phyloP scores from a whole-genome alignment of 106 monocot species.

The Dioscorea dumetorum region DNA sequence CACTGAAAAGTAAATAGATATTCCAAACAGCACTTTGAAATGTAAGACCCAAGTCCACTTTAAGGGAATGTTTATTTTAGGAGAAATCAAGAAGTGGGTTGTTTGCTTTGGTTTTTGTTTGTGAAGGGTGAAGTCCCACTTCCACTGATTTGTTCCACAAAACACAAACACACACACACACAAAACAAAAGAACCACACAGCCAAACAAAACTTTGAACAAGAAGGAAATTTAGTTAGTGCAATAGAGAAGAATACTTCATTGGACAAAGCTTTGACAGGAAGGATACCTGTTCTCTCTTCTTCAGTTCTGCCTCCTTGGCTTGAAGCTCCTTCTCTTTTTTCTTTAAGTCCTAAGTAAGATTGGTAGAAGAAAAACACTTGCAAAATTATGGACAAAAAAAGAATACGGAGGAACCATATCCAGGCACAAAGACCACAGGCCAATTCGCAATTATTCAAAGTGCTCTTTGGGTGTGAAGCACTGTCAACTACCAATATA shows the following conservation, averaged over 20 bases:
- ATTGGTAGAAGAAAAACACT: not conserved
- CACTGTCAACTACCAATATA: not conserved
- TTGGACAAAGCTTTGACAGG: not conserved
- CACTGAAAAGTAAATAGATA: too few relatives aligned
- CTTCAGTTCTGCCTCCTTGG: constrained; percentile 71
- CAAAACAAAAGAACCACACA: too few relatives aligned
- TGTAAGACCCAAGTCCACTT: too few relatives aligned
- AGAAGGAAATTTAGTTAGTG: not conserved
- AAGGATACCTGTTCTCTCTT: constrained; percentile 70
- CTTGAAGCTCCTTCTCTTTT: constrained; percentile 76
- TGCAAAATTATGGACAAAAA: too few relatives aligned
- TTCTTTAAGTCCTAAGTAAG: constrained; percentile 48
- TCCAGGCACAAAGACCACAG: not conserved
- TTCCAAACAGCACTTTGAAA: too few relatives aligned
- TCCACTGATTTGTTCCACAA: not conserved
- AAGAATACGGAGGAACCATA: too few relatives aligned
- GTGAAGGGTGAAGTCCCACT: not conserved
- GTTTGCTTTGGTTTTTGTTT: too few relatives aligned
- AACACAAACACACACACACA: not conserved
- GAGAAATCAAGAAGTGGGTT: too few relatives aligned
- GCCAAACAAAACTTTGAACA: too few relatives aligned
- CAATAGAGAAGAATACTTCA: not conserved
- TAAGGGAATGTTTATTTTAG: too few relatives aligned
- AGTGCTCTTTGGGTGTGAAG: not conserved
- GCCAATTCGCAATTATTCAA: not conserved